Percentiles rank a stretch among this genome's conserved stretches.
These are phyloP conservation scores for Neonectria ditissima DNA, from an alignment of 2,329 filamentous ascomycete genomes.

Conservation along the genomic window DNA sequence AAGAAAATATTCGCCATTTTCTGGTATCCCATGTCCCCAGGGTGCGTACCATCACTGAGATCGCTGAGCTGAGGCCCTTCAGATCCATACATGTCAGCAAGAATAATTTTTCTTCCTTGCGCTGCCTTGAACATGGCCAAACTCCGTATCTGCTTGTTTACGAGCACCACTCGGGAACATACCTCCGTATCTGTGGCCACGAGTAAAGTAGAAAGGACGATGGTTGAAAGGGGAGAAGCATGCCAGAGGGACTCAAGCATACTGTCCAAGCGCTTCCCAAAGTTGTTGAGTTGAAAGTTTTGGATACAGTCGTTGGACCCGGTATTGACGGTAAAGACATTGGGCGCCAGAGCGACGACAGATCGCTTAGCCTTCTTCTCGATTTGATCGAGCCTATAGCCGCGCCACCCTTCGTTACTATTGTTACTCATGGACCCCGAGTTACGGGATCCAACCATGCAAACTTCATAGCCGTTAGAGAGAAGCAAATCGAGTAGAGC, in stretches of 20 bases:
- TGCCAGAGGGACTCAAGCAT: slow-evolving; percentile 48
- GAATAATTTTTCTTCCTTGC: slow-evolving; percentile 45
- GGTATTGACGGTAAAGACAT: slow-evolving; percentile 53
- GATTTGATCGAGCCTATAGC: slow-evolving; percentile 50
- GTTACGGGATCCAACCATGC: slow-evolving; percentile 53
- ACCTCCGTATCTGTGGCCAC: slow-evolving; percentile 40
- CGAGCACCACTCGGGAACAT: slow-evolving; percentile 39
- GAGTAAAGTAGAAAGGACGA: slow-evolving; percentile 46
- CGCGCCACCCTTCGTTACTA: slow-evolving; percentile 52
- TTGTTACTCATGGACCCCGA: slow-evolving; percentile 53
- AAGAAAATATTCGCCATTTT: slow-evolving; percentile 52
- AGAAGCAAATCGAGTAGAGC: slow-evolving; percentile 50
- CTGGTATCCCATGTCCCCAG: slow-evolving; percentile 49
- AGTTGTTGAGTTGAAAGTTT: slow-evolving; percentile 45
- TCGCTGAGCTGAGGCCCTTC: slow-evolving; percentile 44
- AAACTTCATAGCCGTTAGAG: slow-evolving; percentile 46
- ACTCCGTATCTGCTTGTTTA: slow-evolving; percentile 46
- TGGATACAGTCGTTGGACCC: slow-evolving; percentile 56
- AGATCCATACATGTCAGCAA: slow-evolving; percentile 53
- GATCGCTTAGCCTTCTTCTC: slow-evolving; percentile 45
- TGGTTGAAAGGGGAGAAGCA: slow-evolving; percentile 46
- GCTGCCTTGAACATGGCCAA: slow-evolving; percentile 42
- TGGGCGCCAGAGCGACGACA: slow-evolving; percentile 47
- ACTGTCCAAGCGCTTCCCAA: slow-evolving; percentile 43
- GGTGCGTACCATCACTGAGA: slow-evolving; percentile 51